Percentiles rank a stretch among this genome's conserved stretches.
Conservation (phyloP, 164 flowering plant species). For the Stephania japonica region DNA sequence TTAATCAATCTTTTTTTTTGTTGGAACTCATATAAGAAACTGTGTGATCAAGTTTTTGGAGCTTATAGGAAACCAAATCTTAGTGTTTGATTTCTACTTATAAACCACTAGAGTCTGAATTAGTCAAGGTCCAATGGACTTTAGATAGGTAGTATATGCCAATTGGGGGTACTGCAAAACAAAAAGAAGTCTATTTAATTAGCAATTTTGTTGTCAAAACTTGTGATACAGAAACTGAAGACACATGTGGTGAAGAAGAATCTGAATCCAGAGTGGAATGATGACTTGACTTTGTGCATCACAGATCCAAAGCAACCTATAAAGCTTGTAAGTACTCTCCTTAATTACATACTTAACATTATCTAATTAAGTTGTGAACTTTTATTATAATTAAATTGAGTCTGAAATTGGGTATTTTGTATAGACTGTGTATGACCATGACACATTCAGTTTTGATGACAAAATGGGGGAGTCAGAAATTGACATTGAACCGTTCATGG, state of each 20-base stretch:
- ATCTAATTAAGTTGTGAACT: too few species aligned
- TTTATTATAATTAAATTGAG: too few species aligned
- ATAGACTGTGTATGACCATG: conserved; percentile 68
- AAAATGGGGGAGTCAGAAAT: conserved; percentile 80
- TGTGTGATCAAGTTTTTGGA: too few species aligned
- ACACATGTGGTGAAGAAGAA: conserved; percentile 60
- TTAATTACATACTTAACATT: background rate
- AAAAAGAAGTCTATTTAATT: too few species aligned
- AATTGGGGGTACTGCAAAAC: too few species aligned
- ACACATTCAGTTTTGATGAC: conserved; percentile 60
- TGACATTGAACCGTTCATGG: conserved; percentile 40
- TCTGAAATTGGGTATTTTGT: conserved; percentile 1
- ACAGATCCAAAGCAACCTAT: conserved; percentile 49
- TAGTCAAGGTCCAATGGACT: too few species aligned
- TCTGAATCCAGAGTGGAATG: conserved; percentile 87
- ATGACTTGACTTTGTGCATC: conserved; percentile 67
- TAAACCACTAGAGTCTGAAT: too few species aligned
- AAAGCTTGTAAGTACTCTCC: conserved; percentile 47
- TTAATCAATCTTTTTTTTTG: too few species aligned
- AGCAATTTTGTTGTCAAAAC: background rate
- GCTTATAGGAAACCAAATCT: too few species aligned
- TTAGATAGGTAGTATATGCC: too few species aligned
- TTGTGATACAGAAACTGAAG: conserved; percentile 62
- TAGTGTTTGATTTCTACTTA: too few species aligned
- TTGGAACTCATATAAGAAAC: too few species aligned